A percentile compares a stretch with the other conserved stretches of the same genome.
These are phyloP conservation scores for Ophiostoma perfectum DNA, from an alignment of 2,329 filamentous ascomycete genomes.

Conservation along the genomic window DNA sequence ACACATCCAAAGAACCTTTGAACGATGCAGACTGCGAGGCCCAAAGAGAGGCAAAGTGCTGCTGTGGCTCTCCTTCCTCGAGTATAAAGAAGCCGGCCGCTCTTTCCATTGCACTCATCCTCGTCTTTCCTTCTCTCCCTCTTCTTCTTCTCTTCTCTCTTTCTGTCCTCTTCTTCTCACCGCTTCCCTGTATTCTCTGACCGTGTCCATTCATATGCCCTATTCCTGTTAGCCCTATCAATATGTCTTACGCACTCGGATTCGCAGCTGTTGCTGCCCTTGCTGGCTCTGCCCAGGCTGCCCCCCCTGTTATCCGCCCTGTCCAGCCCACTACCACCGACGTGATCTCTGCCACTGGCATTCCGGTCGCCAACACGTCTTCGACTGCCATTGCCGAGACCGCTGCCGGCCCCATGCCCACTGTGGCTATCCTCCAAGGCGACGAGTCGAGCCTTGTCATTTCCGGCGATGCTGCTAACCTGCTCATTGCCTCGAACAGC, in stretches of 20 bases:
- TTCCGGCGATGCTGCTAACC: not conserved
- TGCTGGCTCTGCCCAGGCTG: not conserved
- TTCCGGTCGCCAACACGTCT: not conserved
- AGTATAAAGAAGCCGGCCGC: not conserved
- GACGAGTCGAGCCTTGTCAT: not conserved
- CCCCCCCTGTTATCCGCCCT: not conserved
- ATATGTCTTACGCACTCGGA: slow-evolving; percentile 6
- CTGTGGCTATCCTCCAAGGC: not conserved
- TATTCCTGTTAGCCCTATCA: not conserved
- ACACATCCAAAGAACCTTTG: not conserved
- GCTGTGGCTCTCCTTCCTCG: not conserved
- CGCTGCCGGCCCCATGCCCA: not conserved
- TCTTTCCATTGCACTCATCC: not conserved
- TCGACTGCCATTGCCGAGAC: not conserved
- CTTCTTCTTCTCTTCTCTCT: not conserved
- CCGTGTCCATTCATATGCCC: not conserved
- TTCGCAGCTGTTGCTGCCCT: not conserved
- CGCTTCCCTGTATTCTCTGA: not conserved
- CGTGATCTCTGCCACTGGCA: not conserved
- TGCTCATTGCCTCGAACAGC: not conserved
- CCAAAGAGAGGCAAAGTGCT: not conserved
- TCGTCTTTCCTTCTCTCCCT: not conserved
- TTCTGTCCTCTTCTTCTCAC: not conserved
- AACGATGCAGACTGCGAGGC: too few relatives aligned
- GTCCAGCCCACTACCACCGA: not conserved